Conservation (phyloP, 768 basidiomycete species). For the Naganishia kalamii region DNA sequence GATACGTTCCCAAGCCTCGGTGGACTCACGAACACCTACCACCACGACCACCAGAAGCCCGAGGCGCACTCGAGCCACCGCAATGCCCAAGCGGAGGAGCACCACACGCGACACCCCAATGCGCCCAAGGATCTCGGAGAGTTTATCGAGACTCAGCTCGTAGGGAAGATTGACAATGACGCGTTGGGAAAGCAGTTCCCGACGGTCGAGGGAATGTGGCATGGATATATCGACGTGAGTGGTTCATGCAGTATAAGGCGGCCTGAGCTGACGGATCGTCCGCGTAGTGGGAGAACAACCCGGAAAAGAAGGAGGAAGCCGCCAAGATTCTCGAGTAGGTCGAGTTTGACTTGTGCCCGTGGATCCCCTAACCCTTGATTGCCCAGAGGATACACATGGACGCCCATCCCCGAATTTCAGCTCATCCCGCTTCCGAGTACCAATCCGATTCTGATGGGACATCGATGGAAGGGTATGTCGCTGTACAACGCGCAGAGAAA, state of each 20-base stretch:
- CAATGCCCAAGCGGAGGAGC: neutral
- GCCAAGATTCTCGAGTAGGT: constrained; percentile 49
- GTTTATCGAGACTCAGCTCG: constrained; percentile 9
- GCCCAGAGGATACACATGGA: constrained; percentile 5
- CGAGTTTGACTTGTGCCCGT: neutral
- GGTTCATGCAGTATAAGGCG: neutral
- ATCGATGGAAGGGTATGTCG: constrained; percentile 58
- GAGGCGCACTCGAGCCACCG: neutral
- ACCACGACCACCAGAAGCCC: neutral
- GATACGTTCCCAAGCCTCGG: neutral
- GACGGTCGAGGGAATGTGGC: constrained; percentile 50
- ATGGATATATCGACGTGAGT: constrained; percentile 41
- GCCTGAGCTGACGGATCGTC: constrained; percentile 30
- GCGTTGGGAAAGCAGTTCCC: constrained; percentile 40
- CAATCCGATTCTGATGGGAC: constrained; percentile 53
- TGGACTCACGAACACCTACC: neutral
- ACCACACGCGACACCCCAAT: neutral
- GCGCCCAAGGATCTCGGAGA: constrained; percentile 11
- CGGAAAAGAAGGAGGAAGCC: constrained; percentile 51
- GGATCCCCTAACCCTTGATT: neutral
- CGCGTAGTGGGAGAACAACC: constrained; percentile 54
- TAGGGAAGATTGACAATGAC: constrained; percentile 25
- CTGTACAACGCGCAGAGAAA: too few relatives aligned
- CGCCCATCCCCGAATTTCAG: constrained; percentile 22
- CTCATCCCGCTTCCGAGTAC: constrained; percentile 52